A percentile compares a stretch with the other conserved stretches of the same genome.
Conservation (phyloP, 164 flowering plant genomes). For the Saururus chinensis region DNA sequence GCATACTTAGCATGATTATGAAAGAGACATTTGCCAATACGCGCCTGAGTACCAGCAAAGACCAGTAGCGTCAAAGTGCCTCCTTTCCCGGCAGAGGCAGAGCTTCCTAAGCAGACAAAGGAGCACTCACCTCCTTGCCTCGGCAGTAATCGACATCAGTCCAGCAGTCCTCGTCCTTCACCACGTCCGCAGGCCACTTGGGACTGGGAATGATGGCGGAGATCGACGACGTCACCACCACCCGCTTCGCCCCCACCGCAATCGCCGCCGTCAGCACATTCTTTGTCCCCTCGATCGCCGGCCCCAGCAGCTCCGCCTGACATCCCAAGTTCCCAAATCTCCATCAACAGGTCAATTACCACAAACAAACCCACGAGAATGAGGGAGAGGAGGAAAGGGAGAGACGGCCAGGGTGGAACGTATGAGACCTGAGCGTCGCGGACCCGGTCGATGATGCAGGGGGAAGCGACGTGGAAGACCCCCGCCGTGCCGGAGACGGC, state of each 20-base stretch:
- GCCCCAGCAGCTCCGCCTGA: constrained; percentile 58
- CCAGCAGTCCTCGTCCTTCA: constrained; percentile 73
- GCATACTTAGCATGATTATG: too few relatives aligned
- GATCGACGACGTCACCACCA: constrained; percentile 81
- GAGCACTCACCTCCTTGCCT: constrained; percentile 36
- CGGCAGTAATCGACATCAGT: constrained; percentile 70
- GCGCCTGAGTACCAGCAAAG: too few relatives aligned
- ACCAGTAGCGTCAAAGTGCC: too few relatives aligned
- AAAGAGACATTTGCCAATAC: too few relatives aligned
- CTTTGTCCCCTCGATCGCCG: constrained; percentile 69
- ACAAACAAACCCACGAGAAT: not conserved
- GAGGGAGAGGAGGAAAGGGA: not conserved
- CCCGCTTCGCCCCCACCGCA: constrained; percentile 56
- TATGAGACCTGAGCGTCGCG: constrained; percentile 59
- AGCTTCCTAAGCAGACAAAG: too few relatives aligned
- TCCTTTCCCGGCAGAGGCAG: too few relatives aligned
- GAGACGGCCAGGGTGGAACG: too few relatives aligned
- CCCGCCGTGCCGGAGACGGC: constrained; percentile 59
- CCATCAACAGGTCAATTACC: too few relatives aligned
- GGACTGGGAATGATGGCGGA: constrained; percentile 65
- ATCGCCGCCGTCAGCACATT: constrained; percentile 80
- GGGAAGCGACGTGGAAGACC: constrained; percentile 90
- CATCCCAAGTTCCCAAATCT: too few relatives aligned
- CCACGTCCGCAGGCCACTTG: constrained; percentile 56
- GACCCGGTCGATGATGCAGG: constrained; percentile 61